Evolutionary conservation across 1,284 basidiomycete genomes (phyloP), one percentile per base, ranked within the genome.

Genomic region (Apiotrichum siamense): DNA sequence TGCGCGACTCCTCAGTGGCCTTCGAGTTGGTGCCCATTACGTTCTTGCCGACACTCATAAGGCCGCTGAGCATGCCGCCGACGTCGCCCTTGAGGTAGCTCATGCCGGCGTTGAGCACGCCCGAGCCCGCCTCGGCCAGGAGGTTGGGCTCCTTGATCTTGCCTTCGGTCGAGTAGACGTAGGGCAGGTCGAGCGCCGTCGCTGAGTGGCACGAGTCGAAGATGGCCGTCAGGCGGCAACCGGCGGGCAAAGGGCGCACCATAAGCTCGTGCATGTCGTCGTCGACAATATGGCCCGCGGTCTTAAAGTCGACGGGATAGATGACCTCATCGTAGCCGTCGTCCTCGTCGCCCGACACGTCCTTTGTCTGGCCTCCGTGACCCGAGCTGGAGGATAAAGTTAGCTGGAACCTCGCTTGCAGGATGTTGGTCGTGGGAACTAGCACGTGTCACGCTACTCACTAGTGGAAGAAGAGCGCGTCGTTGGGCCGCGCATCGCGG

Each of bases 381-480:
- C 89, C 88, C 1, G 87, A 75, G 57, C 56, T 57, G 47, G 42
- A n/a, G n/a, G n/a, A n/a, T n/a, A n/a, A n/a, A n/a, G n/a, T n/a
- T n/a, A n/a, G n/a, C n/a, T n/a, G n/a, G n/a, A n/a, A n/a, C n/a
- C n/a, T n/a, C n/a, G n/a, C n/a, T n/a, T n/a, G n/a, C n/a, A n/a
- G n/a, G n/a, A n/a, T n/a, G n/a, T n/a, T n/a, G n/a, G n/a, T n/a
- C n/a, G n/a, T n/a, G n/a, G n/a, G n/a, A n/a, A n/a, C n/a, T n/a
- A n/a, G n/a, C n/a, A n/a, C n/a, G n/a, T n/a, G n/a, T n/a, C n/a
- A n/a, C n/a, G n/a, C n/a, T n/a, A 67, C 83, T 51, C 60, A 88
- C 88, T 69, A 94, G 65, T 93, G 90, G 79, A 94, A 90, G 78
- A 94, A 93, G 33, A 94, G 76, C 0, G 89, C 84, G 64, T 94